Conservation (phyloP, 495 filamentous ascomycete species). For the Sphaerosporella brunnea region DNA sequence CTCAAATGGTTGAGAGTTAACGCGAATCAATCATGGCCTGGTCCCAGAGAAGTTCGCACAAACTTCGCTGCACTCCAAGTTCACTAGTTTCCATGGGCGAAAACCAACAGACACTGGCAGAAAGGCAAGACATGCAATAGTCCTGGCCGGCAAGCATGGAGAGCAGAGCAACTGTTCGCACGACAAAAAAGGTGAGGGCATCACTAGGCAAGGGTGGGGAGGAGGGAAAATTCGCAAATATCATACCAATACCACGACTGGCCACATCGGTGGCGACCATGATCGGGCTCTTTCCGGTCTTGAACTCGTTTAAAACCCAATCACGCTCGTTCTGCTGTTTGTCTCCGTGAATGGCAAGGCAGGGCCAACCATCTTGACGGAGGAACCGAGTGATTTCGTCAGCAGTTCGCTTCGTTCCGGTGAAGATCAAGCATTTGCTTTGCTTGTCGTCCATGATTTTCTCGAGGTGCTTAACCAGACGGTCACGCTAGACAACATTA, state of each 20-base stretch:
- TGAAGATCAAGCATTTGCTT: slow-evolving; percentile 91
- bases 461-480: slow-evolving; percentile 93
- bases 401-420: slow-evolving; percentile 93
- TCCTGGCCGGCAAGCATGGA: slow-evolving; percentile 36
- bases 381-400: slow-evolving; percentile 98
- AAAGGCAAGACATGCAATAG: slow-evolving; percentile 26
- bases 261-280: slow-evolving; percentile 98
- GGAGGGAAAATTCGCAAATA: slow-evolving; percentile 37
- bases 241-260: slow-evolving; percentile 99
- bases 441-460: slow-evolving; percentile 91
- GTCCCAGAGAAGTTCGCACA: slow-evolving; percentile 15
- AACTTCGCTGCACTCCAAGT: slow-evolving; percentile 26
- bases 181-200: slow-evolving; percentile 28
- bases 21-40: slow-evolving; percentile 3
- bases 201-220: slow-evolving; percentile 28
- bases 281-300: slow-evolving; percentile 85
- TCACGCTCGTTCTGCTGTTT: slow-evolving; percentile 99
- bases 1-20: slow-evolving; percentile 3
- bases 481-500: slow-evolving; percentile 80
- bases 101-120: slow-evolving; percentile 28
- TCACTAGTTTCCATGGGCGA: slow-evolving; percentile 27
- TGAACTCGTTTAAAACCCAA: slow-evolving; percentile 99
- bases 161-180: slow-evolving; percentile 61
- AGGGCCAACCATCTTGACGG: slow-evolving; percentile 96
- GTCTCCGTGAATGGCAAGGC: slow-evolving; percentile 95